Percentiles rank a stretch among this genome's conserved stretches.
phyloP scores from a whole-genome alignment of 164 flowering plant genomes.

The Magnolia sinica region DNA sequence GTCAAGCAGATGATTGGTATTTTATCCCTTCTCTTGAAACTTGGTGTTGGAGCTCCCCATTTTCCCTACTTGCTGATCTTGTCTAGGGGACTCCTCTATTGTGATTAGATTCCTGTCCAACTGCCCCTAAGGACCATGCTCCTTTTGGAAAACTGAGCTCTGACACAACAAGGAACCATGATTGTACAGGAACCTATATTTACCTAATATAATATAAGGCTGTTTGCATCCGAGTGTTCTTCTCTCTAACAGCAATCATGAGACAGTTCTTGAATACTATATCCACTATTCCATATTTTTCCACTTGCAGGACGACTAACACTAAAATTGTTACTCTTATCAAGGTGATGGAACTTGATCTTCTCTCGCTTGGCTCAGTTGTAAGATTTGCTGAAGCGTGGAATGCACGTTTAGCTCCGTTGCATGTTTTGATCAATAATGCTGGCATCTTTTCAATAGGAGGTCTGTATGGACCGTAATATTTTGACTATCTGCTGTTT shows the following conservation, averaged over 20 bases:
- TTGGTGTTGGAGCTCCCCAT: too few species aligned
- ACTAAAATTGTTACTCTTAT: slow-evolving; percentile 15
- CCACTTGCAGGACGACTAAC: slow-evolving; percentile 17
- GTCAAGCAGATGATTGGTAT: too few species aligned
- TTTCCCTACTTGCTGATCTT: too few species aligned
- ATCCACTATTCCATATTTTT: neutral
- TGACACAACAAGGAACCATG: too few species aligned
- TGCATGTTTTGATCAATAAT: slow-evolving; percentile 91
- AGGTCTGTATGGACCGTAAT: slow-evolving; percentile 35
- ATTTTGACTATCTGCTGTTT: neutral
- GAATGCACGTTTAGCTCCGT: slow-evolving; percentile 78
- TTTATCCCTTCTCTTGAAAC: too few species aligned
- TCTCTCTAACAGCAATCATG: neutral
- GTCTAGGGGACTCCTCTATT: too few species aligned
- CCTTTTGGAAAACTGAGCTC: too few species aligned
- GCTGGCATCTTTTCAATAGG: slow-evolving; percentile 94
- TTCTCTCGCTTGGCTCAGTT: slow-evolving; percentile 88
- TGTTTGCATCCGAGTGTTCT: neutral
- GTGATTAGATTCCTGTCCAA: too few species aligned
- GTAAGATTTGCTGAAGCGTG: slow-evolving; percentile 76
- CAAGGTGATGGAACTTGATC: slow-evolving; percentile 92
- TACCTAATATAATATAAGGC: neutral
- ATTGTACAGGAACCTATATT: too few species aligned
- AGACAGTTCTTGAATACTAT: neutral
- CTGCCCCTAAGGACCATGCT: too few species aligned